Evolutionary conservation across 2,329 filamentous ascomycete species (phyloP).

Genomic region (Aspergillus fructus): DNA sequence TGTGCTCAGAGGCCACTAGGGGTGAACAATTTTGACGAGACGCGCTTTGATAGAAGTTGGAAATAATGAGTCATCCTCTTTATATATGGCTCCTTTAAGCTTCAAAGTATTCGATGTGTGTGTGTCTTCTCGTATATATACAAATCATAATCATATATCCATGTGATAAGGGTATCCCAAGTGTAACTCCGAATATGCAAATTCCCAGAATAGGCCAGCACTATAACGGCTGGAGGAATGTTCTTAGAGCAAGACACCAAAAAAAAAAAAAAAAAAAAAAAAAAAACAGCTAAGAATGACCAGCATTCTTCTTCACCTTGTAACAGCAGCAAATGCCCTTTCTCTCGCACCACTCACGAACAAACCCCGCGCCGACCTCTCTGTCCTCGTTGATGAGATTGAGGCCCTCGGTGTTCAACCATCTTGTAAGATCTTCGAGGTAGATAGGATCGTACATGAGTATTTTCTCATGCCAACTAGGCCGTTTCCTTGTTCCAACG

Average conservation of each 20-base stretch:
- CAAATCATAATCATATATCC: background rate
- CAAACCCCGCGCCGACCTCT: slow-evolving; percentile 62
- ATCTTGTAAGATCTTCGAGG: slow-evolving; percentile 78
- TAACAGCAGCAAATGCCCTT: slow-evolving; percentile 79
- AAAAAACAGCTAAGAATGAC: background rate
- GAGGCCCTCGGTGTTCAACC: slow-evolving; percentile 74
- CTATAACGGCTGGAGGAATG: background rate
- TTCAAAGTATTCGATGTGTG: too few species aligned
- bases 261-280: background rate
- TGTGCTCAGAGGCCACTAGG: too few species aligned
- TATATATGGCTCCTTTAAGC: too few species aligned
- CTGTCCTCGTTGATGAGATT: slow-evolving; percentile 63
- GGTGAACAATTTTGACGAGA: too few species aligned
- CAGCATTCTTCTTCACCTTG: slow-evolving; percentile 25
- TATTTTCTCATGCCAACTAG: slow-evolving; percentile 88
- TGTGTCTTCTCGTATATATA: background rate
- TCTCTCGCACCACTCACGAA: slow-evolving; percentile 87
- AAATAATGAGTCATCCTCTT: too few species aligned
- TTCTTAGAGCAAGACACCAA: background rate
- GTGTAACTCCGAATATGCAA: slow-evolving; percentile 2
- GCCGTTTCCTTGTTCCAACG: slow-evolving; percentile 26
- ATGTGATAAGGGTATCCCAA: background rate
- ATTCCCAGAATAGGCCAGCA: background rate
- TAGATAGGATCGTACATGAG: slow-evolving; percentile 89
- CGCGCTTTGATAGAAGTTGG: too few species aligned